These are phyloP conservation scores for Schizosaccharomyces lindneri DNA, from an alignment of 805 yeast species.

Conservation along the genomic window DNA sequence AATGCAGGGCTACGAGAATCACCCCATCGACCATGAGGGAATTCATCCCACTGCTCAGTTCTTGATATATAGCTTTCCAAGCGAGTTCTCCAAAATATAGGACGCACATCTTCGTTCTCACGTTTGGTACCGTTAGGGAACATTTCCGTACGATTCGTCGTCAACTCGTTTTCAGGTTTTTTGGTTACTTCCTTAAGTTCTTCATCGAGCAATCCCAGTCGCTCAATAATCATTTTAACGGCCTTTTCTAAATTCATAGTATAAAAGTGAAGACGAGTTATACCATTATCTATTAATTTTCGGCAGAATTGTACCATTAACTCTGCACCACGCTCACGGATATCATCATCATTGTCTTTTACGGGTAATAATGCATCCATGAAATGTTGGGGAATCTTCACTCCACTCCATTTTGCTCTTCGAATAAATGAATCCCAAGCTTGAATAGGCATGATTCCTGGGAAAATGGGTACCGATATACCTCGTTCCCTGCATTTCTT, in stretches of 20 bases:
- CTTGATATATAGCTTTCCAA: constrained; percentile 71
- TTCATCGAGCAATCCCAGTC: constrained; percentile 28
- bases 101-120: constrained; percentile 61
- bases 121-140: constrained; percentile 21
- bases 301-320: constrained; percentile 66
- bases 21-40: constrained; percentile 96
- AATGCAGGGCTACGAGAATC: constrained; percentile 91
- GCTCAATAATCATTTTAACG: constrained; percentile 66
- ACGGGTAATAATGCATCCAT: constrained; percentile 47
- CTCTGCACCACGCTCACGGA: constrained; percentile 64
- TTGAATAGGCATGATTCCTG: constrained; percentile 97
- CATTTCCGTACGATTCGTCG: neutral
- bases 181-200: constrained; percentile 5
- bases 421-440: constrained; percentile 79
- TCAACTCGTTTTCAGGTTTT: constrained; percentile 6
- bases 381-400: constrained; percentile 53
- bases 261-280: constrained; percentile 79
- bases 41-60: constrained; percentile 68
- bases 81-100: constrained; percentile 89
- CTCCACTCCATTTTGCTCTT: constrained; percentile 85
- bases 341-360: constrained; percentile 72
- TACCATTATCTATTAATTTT: constrained; percentile 43
- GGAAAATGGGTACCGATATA: constrained; percentile 65
- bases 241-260: constrained; percentile 93
- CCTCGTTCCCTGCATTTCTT: constrained; percentile 41